Percentiles rank a stretch among this genome's conserved stretches.
phyloP scores from a whole-genome alignment of 768 basidiomycete genomes.

The Pisolithus orientalis region DNA sequence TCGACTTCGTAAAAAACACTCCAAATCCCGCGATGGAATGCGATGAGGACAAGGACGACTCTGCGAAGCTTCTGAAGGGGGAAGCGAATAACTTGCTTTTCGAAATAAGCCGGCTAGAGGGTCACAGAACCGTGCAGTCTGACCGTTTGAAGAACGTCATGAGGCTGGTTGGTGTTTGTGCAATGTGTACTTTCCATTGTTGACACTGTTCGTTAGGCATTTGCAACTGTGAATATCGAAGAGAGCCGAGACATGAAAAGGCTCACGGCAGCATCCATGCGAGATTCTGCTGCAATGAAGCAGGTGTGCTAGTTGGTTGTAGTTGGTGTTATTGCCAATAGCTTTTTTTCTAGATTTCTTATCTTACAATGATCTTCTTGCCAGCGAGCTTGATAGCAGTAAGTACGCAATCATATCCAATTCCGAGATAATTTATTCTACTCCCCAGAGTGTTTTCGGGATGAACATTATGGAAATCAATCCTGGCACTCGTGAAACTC shows the following conservation, averaged over 20 bases:
- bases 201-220: too few species aligned
- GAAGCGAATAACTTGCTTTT: conserved; percentile 42
- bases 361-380: conserved; percentile 52
- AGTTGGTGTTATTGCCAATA: too few species aligned
- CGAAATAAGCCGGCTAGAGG: conserved; percentile 43
- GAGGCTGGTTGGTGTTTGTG: conserved; percentile 13
- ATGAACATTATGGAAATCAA: conserved; percentile 27
- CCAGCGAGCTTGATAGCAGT: conserved; percentile 41
- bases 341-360: too few species aligned
- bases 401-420: conserved; percentile 1
- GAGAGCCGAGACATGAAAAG: too few species aligned
- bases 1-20: too few species aligned
- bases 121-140: conserved; percentile 17
- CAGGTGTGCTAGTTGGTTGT: too few species aligned
- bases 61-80: conserved; percentile 20
- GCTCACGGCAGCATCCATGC: too few species aligned
- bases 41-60: conserved; percentile 15
- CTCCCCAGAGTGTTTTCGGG: too few species aligned
- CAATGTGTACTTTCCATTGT: too few species aligned
- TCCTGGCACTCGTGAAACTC: conserved; percentile 14
- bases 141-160: conserved; percentile 19
- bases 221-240: too few species aligned
- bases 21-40: too few species aligned
- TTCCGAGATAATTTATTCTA: conserved; percentile 5
- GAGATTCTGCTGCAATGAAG: too few species aligned